Conservation (phyloP, 768 basidiomycete genomes). For the Leccinum sublutescens region DNA sequence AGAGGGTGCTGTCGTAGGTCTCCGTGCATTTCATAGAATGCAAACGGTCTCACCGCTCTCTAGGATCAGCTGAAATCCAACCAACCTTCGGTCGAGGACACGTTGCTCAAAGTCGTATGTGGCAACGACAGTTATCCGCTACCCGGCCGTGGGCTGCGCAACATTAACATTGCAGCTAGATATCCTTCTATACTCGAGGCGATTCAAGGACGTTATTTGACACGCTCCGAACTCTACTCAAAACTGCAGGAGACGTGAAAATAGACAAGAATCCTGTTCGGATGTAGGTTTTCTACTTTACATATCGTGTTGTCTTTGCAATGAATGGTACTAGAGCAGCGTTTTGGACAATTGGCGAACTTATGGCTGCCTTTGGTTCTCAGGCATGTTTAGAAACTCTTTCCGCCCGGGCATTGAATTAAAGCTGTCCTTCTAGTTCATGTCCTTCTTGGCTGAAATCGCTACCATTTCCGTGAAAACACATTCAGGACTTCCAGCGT, state of each 20-base stretch:
- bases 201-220: constrained; percentile 88
- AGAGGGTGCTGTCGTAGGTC: constrained; percentile 51
- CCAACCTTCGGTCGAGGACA: constrained; percentile 61
- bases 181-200: constrained; percentile 62
- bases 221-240: constrained; percentile 74
- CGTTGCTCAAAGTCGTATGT: constrained; percentile 65
- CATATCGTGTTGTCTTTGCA: neutral
- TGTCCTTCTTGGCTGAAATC: constrained; percentile 94
- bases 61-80: constrained; percentile 67
- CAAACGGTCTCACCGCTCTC: constrained; percentile 2
- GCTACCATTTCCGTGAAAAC: constrained; percentile 56
- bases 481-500: constrained; percentile 73
- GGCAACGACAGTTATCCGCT: constrained; percentile 66
- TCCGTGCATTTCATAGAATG: neutral
- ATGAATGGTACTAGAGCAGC: constrained; percentile 56
- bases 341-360: constrained; percentile 82
- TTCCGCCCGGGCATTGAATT: neutral
- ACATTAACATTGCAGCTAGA: constrained; percentile 61
- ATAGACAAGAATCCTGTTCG: constrained; percentile 62
- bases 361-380: constrained; percentile 81
- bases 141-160: constrained; percentile 82
- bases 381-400: constrained; percentile 54
- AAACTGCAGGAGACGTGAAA: constrained; percentile 72
- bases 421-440: constrained; percentile 55
- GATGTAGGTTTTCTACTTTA: constrained; percentile 48